Percentiles rank a stretch among this genome's conserved stretches.
These are phyloP conservation scores for Clitopilus hobsonii DNA, from an alignment of 768 basidiomycete species.

Conservation along the genomic window DNA sequence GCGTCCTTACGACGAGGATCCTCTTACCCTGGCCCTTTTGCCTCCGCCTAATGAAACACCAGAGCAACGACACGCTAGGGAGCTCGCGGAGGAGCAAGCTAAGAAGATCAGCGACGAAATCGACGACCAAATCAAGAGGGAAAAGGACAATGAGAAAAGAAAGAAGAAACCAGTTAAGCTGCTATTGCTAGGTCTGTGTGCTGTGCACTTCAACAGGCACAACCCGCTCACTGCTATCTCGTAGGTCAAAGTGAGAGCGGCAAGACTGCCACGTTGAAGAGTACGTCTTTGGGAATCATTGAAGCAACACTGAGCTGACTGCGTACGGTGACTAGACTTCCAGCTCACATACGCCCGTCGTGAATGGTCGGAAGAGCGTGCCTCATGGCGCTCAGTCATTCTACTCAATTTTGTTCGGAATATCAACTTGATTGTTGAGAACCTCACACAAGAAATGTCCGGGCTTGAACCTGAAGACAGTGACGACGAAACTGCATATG, in stretches of 20 bases:
- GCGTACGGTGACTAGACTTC: conserved; percentile 42
- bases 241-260: conserved; percentile 70
- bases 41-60: conserved; percentile 63
- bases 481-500: conserved; percentile 36
- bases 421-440: conserved; percentile 57
- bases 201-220: conserved; percentile 2
- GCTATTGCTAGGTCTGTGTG: conserved; percentile 58
- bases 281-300: conserved; percentile 27
- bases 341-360: conserved; percentile 67
- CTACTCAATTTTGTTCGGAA: conserved; percentile 79
- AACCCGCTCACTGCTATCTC: conserved; percentile 4
- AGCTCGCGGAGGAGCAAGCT: conserved; percentile 60
- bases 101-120: conserved; percentile 66
- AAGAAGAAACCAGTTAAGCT: conserved; percentile 70
- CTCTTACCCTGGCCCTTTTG: conserved; percentile 52
- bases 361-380: conserved; percentile 67
- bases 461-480: conserved; percentile 27
- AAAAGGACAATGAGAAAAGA: conserved; percentile 52
- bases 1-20: conserved; percentile 49
- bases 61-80: conserved; percentile 48
- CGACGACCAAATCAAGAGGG: conserved; percentile 66
- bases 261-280: conserved; percentile 78
- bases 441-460: conserved; percentile 53
- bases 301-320: conserved; percentile 8
- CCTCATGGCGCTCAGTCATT: conserved; percentile 71